Conservation (phyloP, 2,329 filamentous ascomycete species). For the Cladosporium sp. region DNA sequence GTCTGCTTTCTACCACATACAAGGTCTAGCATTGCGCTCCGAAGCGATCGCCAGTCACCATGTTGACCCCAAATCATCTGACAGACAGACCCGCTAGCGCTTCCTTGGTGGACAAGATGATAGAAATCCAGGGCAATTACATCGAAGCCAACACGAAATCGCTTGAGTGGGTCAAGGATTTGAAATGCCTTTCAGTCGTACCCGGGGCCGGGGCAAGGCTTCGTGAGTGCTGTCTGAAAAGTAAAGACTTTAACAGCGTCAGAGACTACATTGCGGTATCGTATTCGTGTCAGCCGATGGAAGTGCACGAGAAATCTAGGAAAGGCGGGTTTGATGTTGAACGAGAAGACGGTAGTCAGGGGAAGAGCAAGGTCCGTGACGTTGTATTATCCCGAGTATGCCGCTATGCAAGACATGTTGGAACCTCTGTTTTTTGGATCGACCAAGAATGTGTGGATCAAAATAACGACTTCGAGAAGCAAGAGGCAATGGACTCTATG, state of each 20-base stretch:
- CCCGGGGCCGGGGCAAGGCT: not conserved
- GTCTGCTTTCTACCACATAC: too few species aligned
- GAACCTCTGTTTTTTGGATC: not conserved
- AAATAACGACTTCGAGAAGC: not conserved
- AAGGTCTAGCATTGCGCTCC: too few species aligned
- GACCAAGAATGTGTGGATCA: not conserved
- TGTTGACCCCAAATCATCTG: not conserved
- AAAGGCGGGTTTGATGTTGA: too few species aligned
- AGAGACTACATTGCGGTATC: not conserved
- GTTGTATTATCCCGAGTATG: not conserved
- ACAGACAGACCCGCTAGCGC: not conserved
- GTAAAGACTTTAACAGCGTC: too few species aligned
- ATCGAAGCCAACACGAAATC: not conserved
- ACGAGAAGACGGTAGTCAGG: too few species aligned
- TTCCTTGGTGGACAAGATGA: not conserved
- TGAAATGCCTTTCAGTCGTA: not conserved
- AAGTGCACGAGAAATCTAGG: not conserved
- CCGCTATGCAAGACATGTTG: not conserved
- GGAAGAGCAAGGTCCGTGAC: not conserved
- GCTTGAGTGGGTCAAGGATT: not conserved
- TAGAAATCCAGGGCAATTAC: not conserved
- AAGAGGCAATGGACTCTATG: conserved; percentile 1
- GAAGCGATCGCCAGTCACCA: not conserved
- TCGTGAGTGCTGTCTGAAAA: not conserved
- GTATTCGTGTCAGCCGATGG: not conserved